These are phyloP conservation scores for Collybia nuda DNA, from an alignment of 768 basidiomycete species.

Conservation along the genomic window DNA sequence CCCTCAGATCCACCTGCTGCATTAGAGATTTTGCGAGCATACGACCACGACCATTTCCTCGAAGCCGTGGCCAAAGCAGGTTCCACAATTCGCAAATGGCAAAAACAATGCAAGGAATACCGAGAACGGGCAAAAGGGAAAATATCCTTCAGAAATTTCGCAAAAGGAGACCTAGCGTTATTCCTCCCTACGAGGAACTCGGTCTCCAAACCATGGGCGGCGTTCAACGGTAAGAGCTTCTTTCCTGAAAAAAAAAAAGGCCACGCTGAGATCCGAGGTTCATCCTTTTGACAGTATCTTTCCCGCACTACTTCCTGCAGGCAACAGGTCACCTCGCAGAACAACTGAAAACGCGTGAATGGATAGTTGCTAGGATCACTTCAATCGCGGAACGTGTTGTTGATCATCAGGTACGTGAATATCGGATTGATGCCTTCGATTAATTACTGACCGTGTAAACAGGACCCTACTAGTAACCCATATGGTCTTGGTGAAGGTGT, in stretches of 20 bases:
- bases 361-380: constrained; percentile 93
- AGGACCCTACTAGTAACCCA: constrained; percentile 88
- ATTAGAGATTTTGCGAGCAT: constrained; percentile 66
- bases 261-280: constrained; percentile 30
- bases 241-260: not conserved
- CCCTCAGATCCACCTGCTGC: constrained; percentile 72
- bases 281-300: constrained; percentile 66
- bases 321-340: constrained; percentile 85
- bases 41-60: constrained; percentile 84
- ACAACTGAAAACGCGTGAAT: constrained; percentile 87
- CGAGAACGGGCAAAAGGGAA: constrained; percentile 95
- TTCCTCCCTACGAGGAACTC: constrained; percentile 97
- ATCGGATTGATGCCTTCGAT: constrained; percentile 1
- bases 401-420: constrained; percentile 59
- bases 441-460: constrained; percentile 4
- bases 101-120: constrained; percentile 95
- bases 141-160: constrained; percentile 94
- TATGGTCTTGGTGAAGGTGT: constrained; percentile 86
- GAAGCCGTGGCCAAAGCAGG: constrained; percentile 81
- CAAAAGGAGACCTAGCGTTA: constrained; percentile 91
- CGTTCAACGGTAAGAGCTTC: constrained; percentile 81
- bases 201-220: constrained; percentile 93
- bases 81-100: constrained; percentile 93
- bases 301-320: constrained; percentile 96
- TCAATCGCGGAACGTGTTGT: constrained; percentile 86